phyloP scores from a whole-genome alignment of 2,329 filamentous ascomycete species.

The Tolypocladium sp. region DNA sequence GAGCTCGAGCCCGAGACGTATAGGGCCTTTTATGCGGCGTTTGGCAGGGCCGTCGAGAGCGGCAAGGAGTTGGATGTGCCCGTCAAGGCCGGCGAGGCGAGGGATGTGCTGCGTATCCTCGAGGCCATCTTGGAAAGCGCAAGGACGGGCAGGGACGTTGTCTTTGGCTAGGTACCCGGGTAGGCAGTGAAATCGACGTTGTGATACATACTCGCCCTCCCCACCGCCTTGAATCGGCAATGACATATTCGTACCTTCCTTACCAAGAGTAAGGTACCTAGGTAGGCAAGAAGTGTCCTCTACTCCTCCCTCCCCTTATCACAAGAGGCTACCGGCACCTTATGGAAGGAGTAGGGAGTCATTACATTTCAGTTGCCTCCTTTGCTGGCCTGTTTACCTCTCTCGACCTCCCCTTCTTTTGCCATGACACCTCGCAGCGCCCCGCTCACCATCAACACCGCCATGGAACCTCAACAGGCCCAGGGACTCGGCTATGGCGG shows the following conservation, averaged over 20 bases:
- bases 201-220: not conserved
- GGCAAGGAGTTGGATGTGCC: conserved; percentile 42
- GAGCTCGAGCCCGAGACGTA: conserved; percentile 61
- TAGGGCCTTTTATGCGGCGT: conserved; percentile 52
- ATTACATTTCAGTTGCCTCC: too few species aligned
- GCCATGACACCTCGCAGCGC: not conserved
- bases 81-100: conserved; percentile 41
- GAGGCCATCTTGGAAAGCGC: conserved; percentile 43
- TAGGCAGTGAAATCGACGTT: not conserved
- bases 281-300: not conserved
- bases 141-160: conserved; percentile 34
- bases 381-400: not conserved
- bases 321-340: not conserved
- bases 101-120: conserved; percentile 43
- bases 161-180: conserved; percentile 15
- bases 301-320: not conserved
- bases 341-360: not conserved
- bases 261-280: not conserved
- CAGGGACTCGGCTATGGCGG: not conserved
- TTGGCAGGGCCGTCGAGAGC: conserved; percentile 36
- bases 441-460: not conserved
- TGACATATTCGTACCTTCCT: not conserved
- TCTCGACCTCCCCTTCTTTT: not conserved
- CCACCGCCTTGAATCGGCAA: not conserved
- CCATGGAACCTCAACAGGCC: not conserved